phyloP scores from a whole-genome alignment of 768 basidiomycete genomes.

The Lentinula boryana region DNA sequence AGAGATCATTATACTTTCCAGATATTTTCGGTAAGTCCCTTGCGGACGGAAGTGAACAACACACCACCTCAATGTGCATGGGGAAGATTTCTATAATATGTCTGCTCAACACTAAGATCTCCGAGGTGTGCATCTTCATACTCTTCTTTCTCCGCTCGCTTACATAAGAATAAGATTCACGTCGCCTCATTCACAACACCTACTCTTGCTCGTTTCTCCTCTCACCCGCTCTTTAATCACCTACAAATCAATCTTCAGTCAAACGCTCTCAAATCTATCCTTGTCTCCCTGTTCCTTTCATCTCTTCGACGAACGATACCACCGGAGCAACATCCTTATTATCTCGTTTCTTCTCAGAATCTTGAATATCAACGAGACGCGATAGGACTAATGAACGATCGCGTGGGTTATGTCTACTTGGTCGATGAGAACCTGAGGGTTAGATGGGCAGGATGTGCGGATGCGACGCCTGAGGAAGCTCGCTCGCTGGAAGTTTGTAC shows the following conservation, averaged over 20 bases:
- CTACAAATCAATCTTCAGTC: conserved; percentile 92
- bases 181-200: conserved; percentile 61
- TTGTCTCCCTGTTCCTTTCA: conserved; percentile 80
- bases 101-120: conserved; percentile 82
- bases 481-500: conserved; percentile 63
- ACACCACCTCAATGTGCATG: conserved; percentile 73
- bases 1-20: conserved; percentile 93
- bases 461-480: conserved; percentile 71
- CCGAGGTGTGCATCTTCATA: conserved; percentile 54
- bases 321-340: conserved; percentile 55
- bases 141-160: background rate
- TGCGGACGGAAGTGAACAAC: conserved; percentile 43
- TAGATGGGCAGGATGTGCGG: conserved; percentile 90
- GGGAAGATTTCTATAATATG: conserved; percentile 76
- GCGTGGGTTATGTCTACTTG: conserved; percentile 88
- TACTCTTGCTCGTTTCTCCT: conserved; percentile 44
- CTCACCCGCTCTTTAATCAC: conserved; percentile 61
- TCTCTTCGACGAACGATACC: conserved; percentile 68
- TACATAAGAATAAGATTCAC: conserved; percentile 54
- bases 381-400: conserved; percentile 83
- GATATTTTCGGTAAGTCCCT: conserved; percentile 74
- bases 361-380: conserved; percentile 83
- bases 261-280: conserved; percentile 86
- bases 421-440: conserved; percentile 82
- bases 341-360: conserved; percentile 77